Percentiles rank a stretch among this genome's conserved stretches.
Evolutionary conservation across 306 rosid species (phyloP).

Genomic region (Hylodesmum podocarpum): DNA sequence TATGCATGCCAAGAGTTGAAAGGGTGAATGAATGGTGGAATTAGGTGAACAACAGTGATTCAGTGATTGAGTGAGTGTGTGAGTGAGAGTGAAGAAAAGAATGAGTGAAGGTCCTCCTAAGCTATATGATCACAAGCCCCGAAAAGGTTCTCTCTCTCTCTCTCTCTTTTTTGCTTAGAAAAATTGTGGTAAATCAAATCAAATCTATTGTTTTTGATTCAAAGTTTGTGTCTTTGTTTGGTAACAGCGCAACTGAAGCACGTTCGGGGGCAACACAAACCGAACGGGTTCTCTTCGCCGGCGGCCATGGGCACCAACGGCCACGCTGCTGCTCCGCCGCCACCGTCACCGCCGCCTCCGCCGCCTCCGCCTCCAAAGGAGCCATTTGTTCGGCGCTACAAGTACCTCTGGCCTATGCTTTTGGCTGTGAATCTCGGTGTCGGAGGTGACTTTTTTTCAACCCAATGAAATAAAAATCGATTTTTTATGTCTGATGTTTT

Average conservation of each 20-base stretch:
- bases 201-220: slow-evolving; percentile 13
- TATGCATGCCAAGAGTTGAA: neutral
- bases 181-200: neutral
- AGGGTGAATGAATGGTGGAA: neutral
- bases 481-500: neutral
- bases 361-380: slow-evolving; percentile 59
- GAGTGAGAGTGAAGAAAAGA: neutral
- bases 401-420: slow-evolving; percentile 77
- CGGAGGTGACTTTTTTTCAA: slow-evolving; percentile 60
- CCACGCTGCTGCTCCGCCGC: slow-evolving; percentile 38
- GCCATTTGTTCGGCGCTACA: slow-evolving; percentile 78
- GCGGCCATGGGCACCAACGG: slow-evolving; percentile 40
- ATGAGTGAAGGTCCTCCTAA: slow-evolving; percentile 68
- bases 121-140: slow-evolving; percentile 69
- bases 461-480: neutral
- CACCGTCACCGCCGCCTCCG: slow-evolving; percentile 40
- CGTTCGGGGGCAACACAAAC: slow-evolving; percentile 49
- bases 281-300: slow-evolving; percentile 45
- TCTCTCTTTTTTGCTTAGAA: neutral
- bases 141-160: slow-evolving; percentile 48
- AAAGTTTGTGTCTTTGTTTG: slow-evolving; percentile 22
- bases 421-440: slow-evolving; percentile 81
- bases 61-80: too few relatives aligned
- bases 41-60: too few relatives aligned
- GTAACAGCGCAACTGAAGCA: slow-evolving; percentile 57